These are phyloP conservation scores for Scutellaria galericulata DNA, from an alignment of 257 asterid genomes.

Conservation along the genomic window DNA sequence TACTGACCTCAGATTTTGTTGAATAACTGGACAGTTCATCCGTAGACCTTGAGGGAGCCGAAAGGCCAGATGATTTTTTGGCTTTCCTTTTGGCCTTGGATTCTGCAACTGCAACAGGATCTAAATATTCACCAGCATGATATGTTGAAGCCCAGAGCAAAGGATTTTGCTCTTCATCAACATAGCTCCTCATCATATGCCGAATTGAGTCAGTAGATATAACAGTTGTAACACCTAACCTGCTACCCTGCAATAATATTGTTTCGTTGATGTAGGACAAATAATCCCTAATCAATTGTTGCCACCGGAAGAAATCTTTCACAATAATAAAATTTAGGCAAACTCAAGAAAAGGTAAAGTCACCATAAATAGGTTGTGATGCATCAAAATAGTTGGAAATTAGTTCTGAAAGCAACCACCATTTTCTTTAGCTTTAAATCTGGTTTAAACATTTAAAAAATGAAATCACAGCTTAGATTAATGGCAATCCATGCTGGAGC, in stretches of 20 bases:
- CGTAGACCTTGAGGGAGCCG: constrained; percentile 55
- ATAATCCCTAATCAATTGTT: constrained; percentile 2
- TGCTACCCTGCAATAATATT: constrained; percentile 73
- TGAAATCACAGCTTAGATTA: constrained; percentile 15
- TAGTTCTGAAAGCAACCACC: constrained; percentile 18
- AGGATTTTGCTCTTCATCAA: constrained; percentile 87
- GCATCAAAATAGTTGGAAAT: background rate
- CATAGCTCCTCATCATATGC: constrained; percentile 99
- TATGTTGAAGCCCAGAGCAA: constrained; percentile 99
- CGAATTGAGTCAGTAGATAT: constrained; percentile 98
- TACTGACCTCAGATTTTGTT: constrained; percentile 52
- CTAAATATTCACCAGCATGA: constrained; percentile 96
- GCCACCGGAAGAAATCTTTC: constrained; percentile 1
- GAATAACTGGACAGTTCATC: constrained; percentile 47
- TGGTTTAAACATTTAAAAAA: constrained; percentile 27
- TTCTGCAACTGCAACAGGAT: constrained; percentile 90
- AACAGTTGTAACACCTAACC: constrained; percentile 97
- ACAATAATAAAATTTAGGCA: background rate
- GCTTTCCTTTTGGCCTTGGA: constrained; percentile 90
- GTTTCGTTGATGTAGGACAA: constrained; percentile 5
- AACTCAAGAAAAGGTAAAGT: background rate
- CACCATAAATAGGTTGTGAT: background rate
- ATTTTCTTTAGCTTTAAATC: background rate
- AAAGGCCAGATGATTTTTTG: constrained; percentile 63
- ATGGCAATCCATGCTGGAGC: constrained; percentile 9